These are phyloP conservation scores for Globisporangium recalcitrans DNA, from an alignment of 352 stramenopile genomes.

Conservation along the genomic window DNA sequence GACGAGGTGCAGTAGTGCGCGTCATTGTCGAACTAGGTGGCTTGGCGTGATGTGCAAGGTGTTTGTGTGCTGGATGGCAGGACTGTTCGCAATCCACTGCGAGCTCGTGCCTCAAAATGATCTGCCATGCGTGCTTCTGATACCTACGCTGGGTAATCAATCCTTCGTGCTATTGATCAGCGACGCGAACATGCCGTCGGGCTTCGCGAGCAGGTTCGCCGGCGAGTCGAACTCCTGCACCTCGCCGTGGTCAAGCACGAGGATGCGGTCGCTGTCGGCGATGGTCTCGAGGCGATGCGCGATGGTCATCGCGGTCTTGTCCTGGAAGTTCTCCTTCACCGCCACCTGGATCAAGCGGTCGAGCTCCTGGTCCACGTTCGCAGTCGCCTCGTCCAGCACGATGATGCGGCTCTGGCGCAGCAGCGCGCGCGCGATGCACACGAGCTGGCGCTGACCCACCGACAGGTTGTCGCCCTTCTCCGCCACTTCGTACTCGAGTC, in stretches of 20 bases:
- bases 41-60: no score
- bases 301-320: slow-evolving; percentile 87
- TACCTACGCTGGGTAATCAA: background rate
- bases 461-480: slow-evolving; percentile 92
- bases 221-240: slow-evolving; percentile 77
- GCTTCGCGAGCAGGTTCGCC: slow-evolving; percentile 42
- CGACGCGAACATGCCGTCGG: slow-evolving; percentile 19
- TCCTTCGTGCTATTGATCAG: slow-evolving; percentile 4
- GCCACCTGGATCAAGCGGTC: slow-evolving; percentile 78
- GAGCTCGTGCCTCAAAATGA: no score
- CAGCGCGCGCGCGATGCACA: slow-evolving; percentile 92
- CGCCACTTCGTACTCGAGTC: slow-evolving; percentile 74
- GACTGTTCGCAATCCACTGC: no score
- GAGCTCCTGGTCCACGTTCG: slow-evolving; percentile 73
- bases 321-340: slow-evolving; percentile 45
- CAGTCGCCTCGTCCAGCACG: slow-evolving; percentile 96
- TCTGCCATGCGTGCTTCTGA: no score
- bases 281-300: slow-evolving; percentile 95
- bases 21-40: no score
- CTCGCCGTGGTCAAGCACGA: slow-evolving; percentile 87
- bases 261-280: slow-evolving; percentile 89
- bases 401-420: slow-evolving; percentile 76
- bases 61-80: no score
- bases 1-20: no score
- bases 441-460: slow-evolving; percentile 90